Base-by-base conservation (phyloP, 2,329 filamentous ascomycete species). In the Aspergillus sp. region DNA sequence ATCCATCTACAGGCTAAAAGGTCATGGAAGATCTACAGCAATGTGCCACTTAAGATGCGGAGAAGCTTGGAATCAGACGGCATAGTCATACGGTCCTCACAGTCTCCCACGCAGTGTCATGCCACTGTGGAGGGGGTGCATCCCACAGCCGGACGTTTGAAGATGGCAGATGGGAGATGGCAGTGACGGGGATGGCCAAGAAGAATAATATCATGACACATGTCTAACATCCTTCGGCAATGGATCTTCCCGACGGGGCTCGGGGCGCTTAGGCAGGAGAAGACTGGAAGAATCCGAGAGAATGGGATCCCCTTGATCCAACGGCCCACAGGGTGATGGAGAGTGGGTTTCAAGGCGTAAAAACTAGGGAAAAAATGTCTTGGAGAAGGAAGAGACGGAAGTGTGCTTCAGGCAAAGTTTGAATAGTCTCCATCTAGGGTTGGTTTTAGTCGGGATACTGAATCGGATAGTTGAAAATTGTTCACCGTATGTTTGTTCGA, bases 401-500 rank as follows among this genome's bases (percentile, higher is more conserved):
- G 25, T 36, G 32, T 36, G 32, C 32, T 36, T 36, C 12, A 15
- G 12, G 32, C 32, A 36, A 36, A 36, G 32, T 36, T 36, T 5
- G 12, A 36, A 36, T 36, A 36, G 12, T 36, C 32, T 13, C 13
- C 39, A 12, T 38, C 38, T 47, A 55, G 52, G 53, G 25, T 55
- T 32, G 25, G 53, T 55, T 47, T 55, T 41, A 55, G 53, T n/a
- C 32, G 15, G 10, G 19, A 30, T 55, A 28, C 39, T 32, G n/a
- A 28, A 55, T 38, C 30, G 13, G 53, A 21, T 36, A 21, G 41
- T 55, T 41, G 25, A 45, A 39, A 41, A 32, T 13, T 36, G 53
- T 32, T 55, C 53, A 55, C 53, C 53, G 53, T 47, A 55, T 55
- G 39, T 55, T 55, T 41, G 39, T 25, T 25, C 9, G 25, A 36